Conservation (phyloP, 495 filamentous ascomycete genomes). For the Penicillium silybi region DNA sequence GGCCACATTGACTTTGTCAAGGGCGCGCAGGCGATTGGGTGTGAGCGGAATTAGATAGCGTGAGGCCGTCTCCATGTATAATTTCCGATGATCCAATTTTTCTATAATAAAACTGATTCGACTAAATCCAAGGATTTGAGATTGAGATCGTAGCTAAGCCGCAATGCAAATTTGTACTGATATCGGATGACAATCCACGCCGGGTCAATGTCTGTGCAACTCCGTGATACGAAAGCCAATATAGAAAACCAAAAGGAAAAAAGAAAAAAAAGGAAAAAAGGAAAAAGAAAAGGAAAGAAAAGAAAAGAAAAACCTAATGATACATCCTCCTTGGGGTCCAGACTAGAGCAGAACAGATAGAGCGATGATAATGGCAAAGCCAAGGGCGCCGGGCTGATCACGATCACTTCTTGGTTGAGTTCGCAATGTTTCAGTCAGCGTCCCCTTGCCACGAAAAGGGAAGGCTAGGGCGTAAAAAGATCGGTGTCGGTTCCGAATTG, state of each 20-base stretch:
- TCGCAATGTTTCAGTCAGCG: conserved; percentile 8
- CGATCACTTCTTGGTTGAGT: neutral
- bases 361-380: neutral
- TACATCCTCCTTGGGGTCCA: conserved; percentile 10
- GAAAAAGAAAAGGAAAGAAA: neutral
- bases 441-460: neutral
- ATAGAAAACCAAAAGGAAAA: neutral
- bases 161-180: conserved; percentile 17
- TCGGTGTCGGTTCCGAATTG: neutral
- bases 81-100: neutral
- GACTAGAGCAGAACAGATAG: conserved; percentile 8
- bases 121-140: conserved; percentile 1
- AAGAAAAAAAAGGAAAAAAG: conserved; percentile 1
- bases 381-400: conserved; percentile 1
- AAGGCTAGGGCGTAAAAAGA: neutral
- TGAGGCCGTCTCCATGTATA: neutral
- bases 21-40: conserved; percentile 26
- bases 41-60: conserved; percentile 7
- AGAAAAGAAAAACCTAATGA: conserved; percentile 8
- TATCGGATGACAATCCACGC: conserved; percentile 17
- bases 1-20: conserved; percentile 46
- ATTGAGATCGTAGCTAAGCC: conserved; percentile 3
- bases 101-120: neutral
- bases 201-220: conserved; percentile 18
- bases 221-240: conserved; percentile 6